These are phyloP conservation scores for Fusarium neocosmosporiellum DNA, from an alignment of 2,329 filamentous ascomycete genomes.

Conservation along the genomic window DNA sequence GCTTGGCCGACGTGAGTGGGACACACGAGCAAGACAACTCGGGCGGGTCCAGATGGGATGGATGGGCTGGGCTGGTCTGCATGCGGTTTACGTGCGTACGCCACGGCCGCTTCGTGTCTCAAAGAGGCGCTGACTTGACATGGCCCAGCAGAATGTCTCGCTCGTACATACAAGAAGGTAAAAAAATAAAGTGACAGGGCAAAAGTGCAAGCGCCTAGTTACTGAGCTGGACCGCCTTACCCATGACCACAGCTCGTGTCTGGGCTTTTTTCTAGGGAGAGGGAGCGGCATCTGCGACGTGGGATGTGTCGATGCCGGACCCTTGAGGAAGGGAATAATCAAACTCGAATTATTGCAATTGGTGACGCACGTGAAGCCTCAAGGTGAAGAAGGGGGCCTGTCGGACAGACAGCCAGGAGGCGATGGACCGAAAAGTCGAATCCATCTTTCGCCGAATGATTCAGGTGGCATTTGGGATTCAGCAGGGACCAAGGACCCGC, in stretches of 20 bases:
- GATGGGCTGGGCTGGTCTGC: neutral
- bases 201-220: neutral
- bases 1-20: slow-evolving; percentile 18
- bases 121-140: slow-evolving; percentile 25
- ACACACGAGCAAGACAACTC: slow-evolving; percentile 13
- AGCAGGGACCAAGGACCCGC: slow-evolving; percentile 19
- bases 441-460: slow-evolving; percentile 23
- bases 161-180: neutral
- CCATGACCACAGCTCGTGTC: neutral
- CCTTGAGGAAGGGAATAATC: slow-evolving; percentile 7
- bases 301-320: neutral
- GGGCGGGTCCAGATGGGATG: slow-evolving; percentile 1
- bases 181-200: neutral
- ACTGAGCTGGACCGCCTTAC: slow-evolving; percentile 20
- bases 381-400: neutral
- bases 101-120: slow-evolving; percentile 24
- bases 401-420: slow-evolving; percentile 6
- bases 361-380: neutral
- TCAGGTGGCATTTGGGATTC: slow-evolving; percentile 32
- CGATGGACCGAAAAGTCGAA: neutral
- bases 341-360: slow-evolving; percentile 16
- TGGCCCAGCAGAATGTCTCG: neutral
- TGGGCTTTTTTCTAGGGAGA: neutral
- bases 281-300: neutral
- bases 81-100: slow-evolving; percentile 19